phyloP scores from a whole-genome alignment of 2,329 filamentous ascomycete species.

The Trichoderma hamatum region DNA sequence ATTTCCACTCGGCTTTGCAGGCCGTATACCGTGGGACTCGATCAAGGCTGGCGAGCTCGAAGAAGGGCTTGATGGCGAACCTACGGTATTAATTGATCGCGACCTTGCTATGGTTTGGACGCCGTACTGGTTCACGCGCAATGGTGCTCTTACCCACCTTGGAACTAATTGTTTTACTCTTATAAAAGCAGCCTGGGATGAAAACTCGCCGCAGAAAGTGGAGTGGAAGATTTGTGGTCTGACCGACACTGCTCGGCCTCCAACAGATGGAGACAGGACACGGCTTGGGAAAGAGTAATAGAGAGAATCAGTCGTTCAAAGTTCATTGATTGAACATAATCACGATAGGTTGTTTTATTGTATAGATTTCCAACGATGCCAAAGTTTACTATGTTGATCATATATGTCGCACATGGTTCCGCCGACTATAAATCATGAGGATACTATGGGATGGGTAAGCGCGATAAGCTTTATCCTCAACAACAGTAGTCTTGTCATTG shows the following conservation, averaged over 20 bases:
- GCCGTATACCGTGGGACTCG: constrained; percentile 3
- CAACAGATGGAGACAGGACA: background rate
- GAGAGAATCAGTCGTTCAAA: background rate
- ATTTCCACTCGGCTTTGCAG: constrained; percentile 1
- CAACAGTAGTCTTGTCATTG: constrained; percentile 38
- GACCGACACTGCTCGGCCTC: background rate
- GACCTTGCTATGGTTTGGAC: constrained; percentile 8
- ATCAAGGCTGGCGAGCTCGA: background rate
- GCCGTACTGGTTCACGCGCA: constrained; percentile 1
- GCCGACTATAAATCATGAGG: too few species aligned
- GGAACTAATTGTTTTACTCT: background rate
- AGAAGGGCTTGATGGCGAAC: background rate
- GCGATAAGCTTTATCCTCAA: too few species aligned
- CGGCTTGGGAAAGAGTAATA: background rate
- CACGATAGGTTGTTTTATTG: background rate
- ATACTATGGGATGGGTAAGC: too few species aligned
- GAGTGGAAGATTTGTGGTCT: background rate
- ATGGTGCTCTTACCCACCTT: background rate
- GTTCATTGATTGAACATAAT: background rate
- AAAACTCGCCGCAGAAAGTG: background rate
- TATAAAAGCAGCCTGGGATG: background rate
- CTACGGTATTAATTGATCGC: background rate
- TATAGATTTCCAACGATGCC: too few species aligned
- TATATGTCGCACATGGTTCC: too few species aligned
- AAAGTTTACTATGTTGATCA: too few species aligned